Evolutionary conservation across 2,329 filamentous ascomycete genomes (phyloP).

Genomic region (Aureobasidium sp.): DNA sequence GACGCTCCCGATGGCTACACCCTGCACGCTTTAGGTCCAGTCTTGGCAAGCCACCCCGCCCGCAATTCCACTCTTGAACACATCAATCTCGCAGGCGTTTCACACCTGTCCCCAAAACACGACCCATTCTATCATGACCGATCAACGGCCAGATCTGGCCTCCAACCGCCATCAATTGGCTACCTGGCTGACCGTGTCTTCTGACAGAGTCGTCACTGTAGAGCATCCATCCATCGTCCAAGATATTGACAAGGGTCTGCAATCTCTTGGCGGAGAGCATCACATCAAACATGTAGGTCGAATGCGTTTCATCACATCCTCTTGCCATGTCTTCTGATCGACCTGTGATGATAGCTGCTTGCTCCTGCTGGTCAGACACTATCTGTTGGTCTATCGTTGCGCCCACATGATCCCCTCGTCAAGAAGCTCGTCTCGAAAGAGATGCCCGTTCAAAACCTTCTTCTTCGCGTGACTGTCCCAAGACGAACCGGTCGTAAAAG

Average conservation of each 20-base stretch:
- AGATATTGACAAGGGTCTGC: conserved; percentile 57
- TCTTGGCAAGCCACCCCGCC: not conserved
- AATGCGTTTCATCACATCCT: not conserved
- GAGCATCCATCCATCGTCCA: conserved; percentile 62
- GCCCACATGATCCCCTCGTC: conserved; percentile 71
- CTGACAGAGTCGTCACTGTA: conserved; percentile 50
- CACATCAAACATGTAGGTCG: conserved; percentile 47
- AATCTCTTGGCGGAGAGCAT: conserved; percentile 52
- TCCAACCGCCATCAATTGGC: conserved; percentile 11
- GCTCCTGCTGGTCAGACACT: not conserved
- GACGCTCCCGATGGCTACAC: not conserved
- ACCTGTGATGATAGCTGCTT: conserved; percentile 14
- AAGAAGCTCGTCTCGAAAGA: conserved; percentile 72
- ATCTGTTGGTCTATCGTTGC: conserved; percentile 59
- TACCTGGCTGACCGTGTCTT: conserved; percentile 28
- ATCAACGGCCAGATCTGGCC: conserved; percentile 12
- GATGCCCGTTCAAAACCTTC: conserved; percentile 69
- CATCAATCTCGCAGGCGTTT: too few relatives aligned
- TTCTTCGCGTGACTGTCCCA: conserved; percentile 80
- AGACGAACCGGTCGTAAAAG: conserved; percentile 80
- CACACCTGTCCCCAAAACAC: not conserved
- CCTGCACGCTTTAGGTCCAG: not conserved
- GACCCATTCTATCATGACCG: conserved; percentile 9
- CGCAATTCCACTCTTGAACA: too few relatives aligned
- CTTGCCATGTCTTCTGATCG: conserved; percentile 5